A percentile compares a stretch with the other conserved stretches of the same genome.
Conservation (phyloP, 2,329 filamentous ascomycete species). For the Botrytis cinerea region DNA sequence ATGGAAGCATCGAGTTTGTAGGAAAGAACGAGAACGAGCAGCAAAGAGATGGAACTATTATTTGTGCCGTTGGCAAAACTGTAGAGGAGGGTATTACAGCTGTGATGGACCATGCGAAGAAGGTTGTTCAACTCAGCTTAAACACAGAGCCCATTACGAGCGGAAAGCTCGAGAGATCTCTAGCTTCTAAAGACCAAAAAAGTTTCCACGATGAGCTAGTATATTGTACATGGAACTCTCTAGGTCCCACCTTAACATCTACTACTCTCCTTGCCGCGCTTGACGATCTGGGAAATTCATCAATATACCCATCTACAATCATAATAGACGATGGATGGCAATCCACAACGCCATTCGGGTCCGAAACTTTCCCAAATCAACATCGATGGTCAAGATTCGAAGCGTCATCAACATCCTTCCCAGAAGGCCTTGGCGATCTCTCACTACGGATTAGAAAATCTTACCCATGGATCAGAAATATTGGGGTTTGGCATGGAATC, state of each 20-base stretch:
- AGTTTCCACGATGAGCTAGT: constrained; percentile 23
- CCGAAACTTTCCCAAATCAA: constrained; percentile 2
- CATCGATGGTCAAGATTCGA: constrained; percentile 27
- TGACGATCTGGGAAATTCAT: constrained; percentile 18
- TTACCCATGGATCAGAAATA: constrained; percentile 27
- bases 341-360: constrained; percentile 22
- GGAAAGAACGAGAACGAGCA: constrained; percentile 23
- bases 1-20: constrained; percentile 21
- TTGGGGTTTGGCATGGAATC: constrained; percentile 31
- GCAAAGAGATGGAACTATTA: constrained; percentile 8
- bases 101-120: constrained; percentile 23
- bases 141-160: background rate
- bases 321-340: constrained; percentile 33
- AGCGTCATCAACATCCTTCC: constrained; percentile 25
- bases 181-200: background rate
- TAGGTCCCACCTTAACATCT: constrained; percentile 25
- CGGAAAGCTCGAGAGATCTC: too few relatives aligned
- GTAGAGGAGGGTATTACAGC: constrained; percentile 25
- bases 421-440: constrained; percentile 25
- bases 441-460: constrained; percentile 13
- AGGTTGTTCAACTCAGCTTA: background rate
- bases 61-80: constrained; percentile 22
- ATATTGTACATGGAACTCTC: constrained; percentile 30
- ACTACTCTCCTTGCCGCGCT: constrained; percentile 22
- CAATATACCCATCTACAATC: constrained; percentile 27